Conservation (phyloP, 768 basidiomycete species). For the Trametopsis cervina region DNA sequence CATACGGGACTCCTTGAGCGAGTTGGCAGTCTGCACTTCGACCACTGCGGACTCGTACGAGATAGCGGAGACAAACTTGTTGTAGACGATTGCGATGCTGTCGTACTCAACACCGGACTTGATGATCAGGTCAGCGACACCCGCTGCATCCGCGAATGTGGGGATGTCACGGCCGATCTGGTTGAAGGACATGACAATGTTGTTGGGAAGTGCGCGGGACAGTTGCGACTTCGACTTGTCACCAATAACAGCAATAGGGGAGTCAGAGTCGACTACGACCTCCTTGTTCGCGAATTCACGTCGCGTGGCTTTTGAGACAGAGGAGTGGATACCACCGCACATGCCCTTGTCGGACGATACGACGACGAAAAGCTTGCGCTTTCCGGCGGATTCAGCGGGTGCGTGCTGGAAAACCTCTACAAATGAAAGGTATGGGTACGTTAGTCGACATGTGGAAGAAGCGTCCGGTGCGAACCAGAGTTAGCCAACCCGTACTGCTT, state of each 20-base stretch:
- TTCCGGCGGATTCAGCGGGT: constrained; percentile 55
- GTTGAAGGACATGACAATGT: constrained; percentile 86
- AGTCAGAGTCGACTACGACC: constrained; percentile 45
- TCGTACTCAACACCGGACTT: constrained; percentile 84
- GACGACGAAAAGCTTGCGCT: constrained; percentile 87
- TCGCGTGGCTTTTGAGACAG: constrained; percentile 86
- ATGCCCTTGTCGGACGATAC: constrained; percentile 98
- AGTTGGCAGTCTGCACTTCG: constrained; percentile 76
- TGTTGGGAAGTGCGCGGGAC: constrained; percentile 50
- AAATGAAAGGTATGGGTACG: not conserved
- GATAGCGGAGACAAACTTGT: constrained; percentile 83
- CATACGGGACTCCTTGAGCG: constrained; percentile 77
- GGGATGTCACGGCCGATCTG: constrained; percentile 97
- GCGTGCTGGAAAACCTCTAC: constrained; percentile 85
- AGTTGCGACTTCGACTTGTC: constrained; percentile 98
- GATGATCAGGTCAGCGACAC: constrained; percentile 88
- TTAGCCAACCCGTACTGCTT: constrained; percentile 93
- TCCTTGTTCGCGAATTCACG: constrained; percentile 52
- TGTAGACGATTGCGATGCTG: constrained; percentile 73
- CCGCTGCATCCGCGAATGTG: constrained; percentile 92
- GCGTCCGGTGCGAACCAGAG: constrained; percentile 49
- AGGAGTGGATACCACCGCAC: constrained; percentile 99
- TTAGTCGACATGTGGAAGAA: not conserved
- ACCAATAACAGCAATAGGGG: constrained; percentile 81
- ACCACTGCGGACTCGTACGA: constrained; percentile 77